Percentiles rank a stretch among this genome's conserved stretches.
These are phyloP conservation scores for Entomortierella beljakovae DNA, from an alignment of 192 early-diverging fungal species.

Conservation along the genomic window DNA sequence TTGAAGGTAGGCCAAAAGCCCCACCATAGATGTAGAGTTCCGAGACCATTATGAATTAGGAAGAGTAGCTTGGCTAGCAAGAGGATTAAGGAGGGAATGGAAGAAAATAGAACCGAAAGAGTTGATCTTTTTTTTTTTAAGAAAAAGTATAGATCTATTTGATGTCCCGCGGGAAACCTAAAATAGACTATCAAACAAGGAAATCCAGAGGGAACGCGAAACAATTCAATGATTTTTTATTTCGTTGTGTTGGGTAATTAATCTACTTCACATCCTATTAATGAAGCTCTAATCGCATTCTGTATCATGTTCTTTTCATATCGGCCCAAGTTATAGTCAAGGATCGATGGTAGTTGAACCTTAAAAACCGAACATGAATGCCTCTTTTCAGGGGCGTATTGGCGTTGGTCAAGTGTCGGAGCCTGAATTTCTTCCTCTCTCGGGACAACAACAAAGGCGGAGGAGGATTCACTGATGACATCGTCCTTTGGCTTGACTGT, in stretches of 20 bases:
- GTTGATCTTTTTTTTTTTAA: too few relatives aligned
- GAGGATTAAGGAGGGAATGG: too few relatives aligned
- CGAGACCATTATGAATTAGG: constrained; percentile 29
- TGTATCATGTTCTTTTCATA: constrained; percentile 3
- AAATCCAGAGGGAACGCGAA: too few relatives aligned
- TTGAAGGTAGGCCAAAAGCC: constrained; percentile 70
- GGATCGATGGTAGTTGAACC: constrained; percentile 3
- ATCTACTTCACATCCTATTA: constrained; percentile 10
- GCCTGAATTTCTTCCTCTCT: not conserved
- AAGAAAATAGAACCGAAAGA: too few relatives aligned
- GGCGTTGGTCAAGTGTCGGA: not conserved
- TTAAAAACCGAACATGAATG: not conserved
- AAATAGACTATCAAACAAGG: too few relatives aligned
- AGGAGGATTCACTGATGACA: not conserved
- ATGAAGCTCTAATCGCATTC: not conserved
- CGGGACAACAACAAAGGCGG: not conserved
- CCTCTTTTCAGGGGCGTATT: not conserved
- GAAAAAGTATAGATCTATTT: too few relatives aligned
- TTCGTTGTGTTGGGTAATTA: too few relatives aligned
- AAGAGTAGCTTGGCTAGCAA: not conserved
- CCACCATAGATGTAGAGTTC: constrained; percentile 82
- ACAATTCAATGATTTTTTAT: too few relatives aligned
- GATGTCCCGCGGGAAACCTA: too few relatives aligned
- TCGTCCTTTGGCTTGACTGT: not conserved
- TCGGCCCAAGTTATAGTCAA: constrained; percentile 1